These are phyloP conservation scores for Periglandula ipomoeae DNA, from an alignment of 2,329 filamentous ascomycete genomes.

Conservation along the genomic window DNA sequence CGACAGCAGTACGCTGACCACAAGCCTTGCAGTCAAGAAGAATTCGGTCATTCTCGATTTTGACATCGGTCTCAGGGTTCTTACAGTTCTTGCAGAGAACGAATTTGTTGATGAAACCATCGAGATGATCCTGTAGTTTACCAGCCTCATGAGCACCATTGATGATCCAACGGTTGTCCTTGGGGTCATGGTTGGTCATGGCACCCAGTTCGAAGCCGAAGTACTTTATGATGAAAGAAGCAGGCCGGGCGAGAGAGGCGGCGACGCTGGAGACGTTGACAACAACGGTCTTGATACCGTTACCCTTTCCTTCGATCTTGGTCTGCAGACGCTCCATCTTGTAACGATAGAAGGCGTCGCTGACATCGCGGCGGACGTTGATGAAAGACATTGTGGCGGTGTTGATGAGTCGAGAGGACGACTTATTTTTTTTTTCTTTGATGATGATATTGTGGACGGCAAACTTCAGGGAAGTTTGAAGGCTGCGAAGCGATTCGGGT, in stretches of 20 bases:
- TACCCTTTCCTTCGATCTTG: slow-evolving; percentile 99
- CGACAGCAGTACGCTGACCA: slow-evolving; percentile 84
- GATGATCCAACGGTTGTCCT: slow-evolving; percentile 99
- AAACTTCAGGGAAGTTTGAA: slow-evolving; percentile 5
- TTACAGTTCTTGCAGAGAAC: slow-evolving; percentile 99
- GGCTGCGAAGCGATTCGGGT: slow-evolving; percentile 12
- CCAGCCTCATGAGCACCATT: slow-evolving; percentile 92
- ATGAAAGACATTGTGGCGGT: slow-evolving; percentile 82
- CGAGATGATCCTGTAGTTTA: slow-evolving; percentile 96
- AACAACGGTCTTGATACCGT: slow-evolving; percentile 97
- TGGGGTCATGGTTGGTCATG: slow-evolving; percentile 95
- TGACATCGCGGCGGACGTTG: slow-evolving; percentile 97
- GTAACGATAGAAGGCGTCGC: slow-evolving; percentile 99
- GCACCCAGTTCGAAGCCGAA: slow-evolving; percentile 98
- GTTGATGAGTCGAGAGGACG: slow-evolving; percentile 9
- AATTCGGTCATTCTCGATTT: slow-evolving; percentile 89
- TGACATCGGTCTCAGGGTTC: slow-evolving; percentile 95
- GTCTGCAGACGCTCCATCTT: slow-evolving; percentile 99
- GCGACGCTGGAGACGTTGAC: slow-evolving; percentile 95
- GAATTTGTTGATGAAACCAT: slow-evolving; percentile 97
- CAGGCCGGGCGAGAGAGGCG: slow-evolving; percentile 82
- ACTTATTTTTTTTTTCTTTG: not conserved
- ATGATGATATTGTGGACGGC: not conserved
- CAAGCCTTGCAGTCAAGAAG: slow-evolving; percentile 97
- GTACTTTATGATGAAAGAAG: slow-evolving; percentile 97